Evolutionary conservation across 208 protist genomes (phyloP), one percentile per base, ranked within the genome.

Genomic region (Acanthamoeba royreba): DNA sequence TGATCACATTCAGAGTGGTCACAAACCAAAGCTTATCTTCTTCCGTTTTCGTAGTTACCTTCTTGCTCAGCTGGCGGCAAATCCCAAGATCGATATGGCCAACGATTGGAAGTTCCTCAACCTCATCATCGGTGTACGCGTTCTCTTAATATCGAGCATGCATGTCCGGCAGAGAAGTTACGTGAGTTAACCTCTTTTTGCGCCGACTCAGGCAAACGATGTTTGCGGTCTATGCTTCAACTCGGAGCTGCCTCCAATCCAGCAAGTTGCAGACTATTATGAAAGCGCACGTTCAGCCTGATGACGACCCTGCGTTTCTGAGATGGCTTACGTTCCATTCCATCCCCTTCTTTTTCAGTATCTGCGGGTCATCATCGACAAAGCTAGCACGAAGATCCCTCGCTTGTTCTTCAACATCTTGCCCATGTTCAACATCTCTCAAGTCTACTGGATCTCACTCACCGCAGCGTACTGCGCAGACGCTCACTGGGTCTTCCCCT

Each of bases 181-280:
- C n/a, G n/a, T n/a, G n/a, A n/a, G n/a, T n/a, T n/a, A n/a, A n/a
- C n/a, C n/a, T n/a, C n/a, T n/a, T n/a, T n/a, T n/a, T n/a, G n/a
- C n/a, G n/a, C n/a, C n/a, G n/a, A n/a, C n/a, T n/a, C 77, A 86
- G 77, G 77, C 77, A 33, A 86, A 86, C 11, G 77, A 86, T 25
- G 46, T 35, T 11, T 86, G 77, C 46, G 17, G 17, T 28, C 77
- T 58, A 35, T 86, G 77, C 38, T 25, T 47, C 13, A 0, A 55
- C 28, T 5, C 49, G 7, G 13, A 47, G 15, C 77, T n/a, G 77
- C 77, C 77, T 3, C 25, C 77, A 25, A 86, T 86, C 17, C 40
- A 46, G 17, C 15, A 17, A 33, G 25, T 86, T 11, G 77, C 31
- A 9, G 46, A 86, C 77, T 53, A 33, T 22, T 86, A 86, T 35